Evolutionary conservation across 768 basidiomycete genomes (phyloP), one percentile per base, ranked within the genome.

Genomic region (Pleurotus eryngii): DNA sequence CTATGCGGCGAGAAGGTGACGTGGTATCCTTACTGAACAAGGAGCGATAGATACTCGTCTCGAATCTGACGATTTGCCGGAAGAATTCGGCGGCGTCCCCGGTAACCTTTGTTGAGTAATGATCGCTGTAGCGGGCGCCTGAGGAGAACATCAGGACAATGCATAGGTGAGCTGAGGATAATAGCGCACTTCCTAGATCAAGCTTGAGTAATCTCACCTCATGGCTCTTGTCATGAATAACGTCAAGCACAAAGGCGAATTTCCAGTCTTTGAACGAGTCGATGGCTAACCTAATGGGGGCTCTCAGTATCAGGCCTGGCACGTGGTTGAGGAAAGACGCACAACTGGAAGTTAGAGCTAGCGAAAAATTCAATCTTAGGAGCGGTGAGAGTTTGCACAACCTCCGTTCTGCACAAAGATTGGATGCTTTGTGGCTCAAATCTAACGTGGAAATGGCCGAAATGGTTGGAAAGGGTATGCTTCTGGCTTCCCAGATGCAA

Each of bases 401-500:
- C 63, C 47, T 67, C 66, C n/a, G 59, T 55, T 2, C 39, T 47
- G 49, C 66, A 67, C 9, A 67, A 49, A 15, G 60, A 61, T 46
- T 56, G 57, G 46, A 65, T 47, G 24, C 49, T 51, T 8, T 61
- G 66, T 12, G 63, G 59, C 30, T 61, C 47, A 39, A 67, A 67
- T 27, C 58, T 55, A 42, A 63, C 49, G 53, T 64, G 62, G 59
- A 66, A 65, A 35, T 63, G 60, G 2, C 14, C 56, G 17, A n/a
- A 42, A 42, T 55, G 24, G 8, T 38, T 61, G 35, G 42, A 57
- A 22, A 50, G 50, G 56, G 22, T 57, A 46, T 38, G 20, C 37
- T 57, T 49, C 17, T 51, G 22, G 57, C 30, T 27, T 60, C 56
- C n/a, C 50, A 55, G 14, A 60, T 38, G 46, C 30, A 57, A 22